Evolutionary conservation across 192 early-diverging fungal genomes (phyloP).

Genomic region (Coemansia sp.): DNA sequence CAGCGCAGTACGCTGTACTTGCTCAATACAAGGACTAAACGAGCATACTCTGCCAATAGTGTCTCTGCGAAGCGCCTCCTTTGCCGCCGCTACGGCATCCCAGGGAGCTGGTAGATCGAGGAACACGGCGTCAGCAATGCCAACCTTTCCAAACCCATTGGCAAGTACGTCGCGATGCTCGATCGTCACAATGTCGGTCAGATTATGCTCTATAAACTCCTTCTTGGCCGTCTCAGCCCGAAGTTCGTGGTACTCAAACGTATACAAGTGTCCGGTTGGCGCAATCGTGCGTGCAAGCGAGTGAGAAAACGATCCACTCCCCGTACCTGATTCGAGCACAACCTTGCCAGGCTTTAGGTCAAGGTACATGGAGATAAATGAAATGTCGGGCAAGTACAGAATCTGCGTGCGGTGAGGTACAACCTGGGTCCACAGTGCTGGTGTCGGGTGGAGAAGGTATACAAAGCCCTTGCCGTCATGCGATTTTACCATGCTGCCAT

Average conservation of each 20-base stretch:
- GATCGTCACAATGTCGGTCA: slow-evolving; percentile 69
- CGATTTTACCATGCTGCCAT: slow-evolving; percentile 76
- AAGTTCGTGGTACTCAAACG: slow-evolving; percentile 92
- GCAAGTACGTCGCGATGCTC: slow-evolving; percentile 80
- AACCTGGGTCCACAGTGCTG: slow-evolving; percentile 92
- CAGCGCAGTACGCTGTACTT: slow-evolving; percentile 80
- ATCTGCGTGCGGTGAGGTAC: slow-evolving; percentile 98
- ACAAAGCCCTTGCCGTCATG: slow-evolving; percentile 71
- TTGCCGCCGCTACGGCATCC: slow-evolving; percentile 88
- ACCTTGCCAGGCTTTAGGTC: slow-evolving; percentile 83
- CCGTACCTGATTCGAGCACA: slow-evolving; percentile 93
- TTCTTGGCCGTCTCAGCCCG: slow-evolving; percentile 66
- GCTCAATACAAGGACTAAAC: slow-evolving; percentile 97
- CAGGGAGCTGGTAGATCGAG: slow-evolving; percentile 96
- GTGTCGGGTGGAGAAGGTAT: slow-evolving; percentile 88
- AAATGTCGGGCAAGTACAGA: slow-evolving; percentile 93
- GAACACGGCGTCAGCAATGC: slow-evolving; percentile 88
- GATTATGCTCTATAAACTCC: slow-evolving; percentile 83
- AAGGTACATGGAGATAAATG: slow-evolving; percentile 80
- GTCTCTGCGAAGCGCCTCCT: slow-evolving; percentile 78
- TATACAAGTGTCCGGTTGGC: slow-evolving; percentile 86
- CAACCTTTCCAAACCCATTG: slow-evolving; percentile 75
- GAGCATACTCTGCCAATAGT: slow-evolving; percentile 87
- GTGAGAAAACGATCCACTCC: slow-evolving; percentile 97
- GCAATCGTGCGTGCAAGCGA: slow-evolving; percentile 87